Conservation (phyloP, 305 asterid species). For the Solanum chacoense region DNA sequence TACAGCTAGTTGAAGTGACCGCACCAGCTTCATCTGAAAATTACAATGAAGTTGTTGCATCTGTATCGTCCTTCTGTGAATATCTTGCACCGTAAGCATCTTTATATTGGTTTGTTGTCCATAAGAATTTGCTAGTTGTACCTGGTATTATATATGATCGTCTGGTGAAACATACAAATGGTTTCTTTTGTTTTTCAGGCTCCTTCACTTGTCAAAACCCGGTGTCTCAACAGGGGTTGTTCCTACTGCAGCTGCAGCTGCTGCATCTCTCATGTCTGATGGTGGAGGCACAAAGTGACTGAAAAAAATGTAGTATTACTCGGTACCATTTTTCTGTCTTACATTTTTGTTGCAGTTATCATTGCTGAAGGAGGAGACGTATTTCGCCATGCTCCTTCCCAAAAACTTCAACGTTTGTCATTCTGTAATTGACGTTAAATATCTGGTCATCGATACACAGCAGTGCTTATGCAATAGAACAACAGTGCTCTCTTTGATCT, state of each 20-base stretch:
- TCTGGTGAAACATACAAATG: neutral
- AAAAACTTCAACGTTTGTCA: neutral
- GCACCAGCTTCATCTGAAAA: slow-evolving; percentile 87
- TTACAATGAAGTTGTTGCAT: slow-evolving; percentile 64
- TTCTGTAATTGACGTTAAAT: neutral
- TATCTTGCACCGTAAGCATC: slow-evolving; percentile 92
- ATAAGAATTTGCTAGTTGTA: neutral
- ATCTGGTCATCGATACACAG: neutral
- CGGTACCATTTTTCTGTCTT: neutral
- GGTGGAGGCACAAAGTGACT: slow-evolving; percentile 55
- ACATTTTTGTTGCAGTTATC: neutral
- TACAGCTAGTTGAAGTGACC: slow-evolving; percentile 89
- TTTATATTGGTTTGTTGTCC: neutral
- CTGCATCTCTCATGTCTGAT: slow-evolving; percentile 90
- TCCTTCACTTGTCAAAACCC: slow-evolving; percentile 88
- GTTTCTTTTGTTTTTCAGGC: slow-evolving; percentile 35
- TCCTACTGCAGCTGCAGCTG: slow-evolving; percentile 94
- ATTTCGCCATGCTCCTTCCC: neutral
- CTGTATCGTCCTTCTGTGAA: slow-evolving; percentile 78
- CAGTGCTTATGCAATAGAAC: neutral
- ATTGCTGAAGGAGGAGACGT: neutral
- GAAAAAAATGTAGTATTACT: slow-evolving; percentile 16
- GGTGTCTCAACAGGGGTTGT: slow-evolving; percentile 73
- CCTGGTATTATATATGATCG: neutral
- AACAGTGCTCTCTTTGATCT: neutral